phyloP scores from a whole-genome alignment of 2,329 filamentous ascomycete species.

The Penicillium frequentans region DNA sequence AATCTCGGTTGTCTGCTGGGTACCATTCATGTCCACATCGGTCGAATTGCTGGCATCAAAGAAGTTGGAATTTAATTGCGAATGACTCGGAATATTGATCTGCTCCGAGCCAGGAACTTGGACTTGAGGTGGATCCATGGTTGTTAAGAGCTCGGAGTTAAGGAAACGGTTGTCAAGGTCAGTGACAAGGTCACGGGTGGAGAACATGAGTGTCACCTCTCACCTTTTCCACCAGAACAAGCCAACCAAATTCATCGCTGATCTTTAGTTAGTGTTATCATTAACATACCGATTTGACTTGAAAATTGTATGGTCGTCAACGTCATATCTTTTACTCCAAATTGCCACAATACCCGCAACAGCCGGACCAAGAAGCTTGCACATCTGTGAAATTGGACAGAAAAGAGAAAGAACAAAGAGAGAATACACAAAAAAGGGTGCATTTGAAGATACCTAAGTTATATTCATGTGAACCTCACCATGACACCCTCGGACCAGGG shows the following conservation, averaged over 20 bases:
- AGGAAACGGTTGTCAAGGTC: too few species aligned
- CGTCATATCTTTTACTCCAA: background rate
- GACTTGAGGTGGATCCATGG: conserved; percentile 2
- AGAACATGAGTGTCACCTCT: too few species aligned
- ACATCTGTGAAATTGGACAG: background rate
- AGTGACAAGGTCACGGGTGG: too few species aligned
- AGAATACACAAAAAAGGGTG: background rate
- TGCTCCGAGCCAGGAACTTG: conserved; percentile 3
- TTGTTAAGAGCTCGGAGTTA: too few species aligned
- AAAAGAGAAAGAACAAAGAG: background rate
- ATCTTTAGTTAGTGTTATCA: too few species aligned
- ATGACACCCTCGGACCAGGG: background rate
- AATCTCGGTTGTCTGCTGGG: conserved; percentile 14
- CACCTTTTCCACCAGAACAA: too few species aligned
- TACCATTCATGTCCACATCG: conserved; percentile 30
- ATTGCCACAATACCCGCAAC: background rate
- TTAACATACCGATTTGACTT: too few species aligned
- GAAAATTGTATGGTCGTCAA: too few species aligned
- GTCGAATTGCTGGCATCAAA: conserved; percentile 13
- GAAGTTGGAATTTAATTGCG: background rate
- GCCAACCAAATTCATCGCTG: too few species aligned
- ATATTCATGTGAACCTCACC: background rate
- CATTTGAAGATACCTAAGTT: background rate
- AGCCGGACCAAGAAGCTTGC: background rate
- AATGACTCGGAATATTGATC: background rate